Conservation (phyloP, 106 monocot species). For the Acanthochlamys bracteata region DNA sequence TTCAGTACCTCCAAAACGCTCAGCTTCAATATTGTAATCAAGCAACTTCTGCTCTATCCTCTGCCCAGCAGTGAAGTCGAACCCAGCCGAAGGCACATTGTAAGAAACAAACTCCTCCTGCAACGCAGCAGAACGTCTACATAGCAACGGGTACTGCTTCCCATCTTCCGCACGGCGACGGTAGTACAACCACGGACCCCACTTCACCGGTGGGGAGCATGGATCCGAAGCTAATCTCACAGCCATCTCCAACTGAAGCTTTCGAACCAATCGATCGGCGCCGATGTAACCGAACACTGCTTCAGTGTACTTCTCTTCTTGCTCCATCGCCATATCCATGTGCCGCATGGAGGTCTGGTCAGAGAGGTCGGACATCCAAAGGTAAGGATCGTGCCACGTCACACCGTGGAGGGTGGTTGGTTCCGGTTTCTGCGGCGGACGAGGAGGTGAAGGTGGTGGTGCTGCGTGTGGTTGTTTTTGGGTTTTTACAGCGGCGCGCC, state of each 20-base stretch:
- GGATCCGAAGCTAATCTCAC: slow-evolving; percentile 53
- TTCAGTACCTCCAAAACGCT: slow-evolving; percentile 90
- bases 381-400: slow-evolving; percentile 80
- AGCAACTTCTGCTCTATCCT: slow-evolving; percentile 81
- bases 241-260: slow-evolving; percentile 94
- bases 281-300: slow-evolving; percentile 51
- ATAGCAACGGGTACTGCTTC: slow-evolving; percentile 76
- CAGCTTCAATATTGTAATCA: slow-evolving; percentile 87
- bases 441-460: slow-evolving; percentile 58
- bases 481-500: slow-evolving; percentile 22
- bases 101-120: slow-evolving; percentile 75
- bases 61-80: slow-evolving; percentile 70
- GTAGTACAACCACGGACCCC: slow-evolving; percentile 95
- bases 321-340: slow-evolving; percentile 85
- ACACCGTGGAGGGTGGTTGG: slow-evolving; percentile 63
- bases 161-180: slow-evolving; percentile 83
- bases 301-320: slow-evolving; percentile 87
- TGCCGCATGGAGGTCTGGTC: slow-evolving; percentile 82
- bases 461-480: slow-evolving; percentile 28
- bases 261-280: slow-evolving; percentile 58
- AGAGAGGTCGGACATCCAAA: slow-evolving; percentile 86
- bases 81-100: slow-evolving; percentile 62
- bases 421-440: slow-evolving; percentile 69
- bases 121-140: slow-evolving; percentile 64
- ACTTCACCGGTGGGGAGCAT: slow-evolving; percentile 69